Base-by-base conservation (phyloP, 1,284 basidiomycete genomes). In the Pseudozyma sp. region DNA sequence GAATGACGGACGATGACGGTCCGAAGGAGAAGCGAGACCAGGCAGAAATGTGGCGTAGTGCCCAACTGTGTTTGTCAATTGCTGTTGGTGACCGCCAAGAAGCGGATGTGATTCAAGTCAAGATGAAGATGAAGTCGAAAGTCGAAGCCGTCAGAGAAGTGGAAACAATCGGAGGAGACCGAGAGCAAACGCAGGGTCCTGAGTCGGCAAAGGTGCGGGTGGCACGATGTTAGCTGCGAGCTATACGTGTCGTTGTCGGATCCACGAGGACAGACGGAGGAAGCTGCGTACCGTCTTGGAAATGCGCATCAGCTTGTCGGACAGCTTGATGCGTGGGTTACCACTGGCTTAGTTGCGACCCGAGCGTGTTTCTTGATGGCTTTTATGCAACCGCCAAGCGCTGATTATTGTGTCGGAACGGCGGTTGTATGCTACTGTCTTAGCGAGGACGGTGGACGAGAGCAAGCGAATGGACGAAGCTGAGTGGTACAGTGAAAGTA, bases 41-140 rank as follows among this genome's bases (percentile, higher is more conserved):
- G 25, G 39, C 39, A 47, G 19, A 12, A 47, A 14, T 47, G 48
- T 50, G 25, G 48, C 48, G 25, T 35, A 40, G 39, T 40, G 39
- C 39, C 6, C 25, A 31, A 31, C 25, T 31, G 3, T 31, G 25
- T 31, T 31, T 31, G 25, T 36, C 14, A 31, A 14, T 50, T 14
- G 14, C 25, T 25, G 19, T 21, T 21, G 18, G 36, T 52, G 21
- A 43, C n/a, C 36, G 52, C 21, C 19, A 39, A 45, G 45, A 40
- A 25, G 47, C 31, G 44, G 43, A 52, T 12, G 51, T 47, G 58
- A 53, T 52, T 44, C 36, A 48, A 44, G 7, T 44, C n/a, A 16
- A 21, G 44, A 53, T 53, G 51, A 60, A 60, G 38, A 19, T 7
- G 43, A 16, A 14, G 14, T 21, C 21, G 35, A 43, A 16, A 14